Evolutionary conservation across 2,329 filamentous ascomycete genomes (phyloP).

Genomic region (Zopfia rhizophila): DNA sequence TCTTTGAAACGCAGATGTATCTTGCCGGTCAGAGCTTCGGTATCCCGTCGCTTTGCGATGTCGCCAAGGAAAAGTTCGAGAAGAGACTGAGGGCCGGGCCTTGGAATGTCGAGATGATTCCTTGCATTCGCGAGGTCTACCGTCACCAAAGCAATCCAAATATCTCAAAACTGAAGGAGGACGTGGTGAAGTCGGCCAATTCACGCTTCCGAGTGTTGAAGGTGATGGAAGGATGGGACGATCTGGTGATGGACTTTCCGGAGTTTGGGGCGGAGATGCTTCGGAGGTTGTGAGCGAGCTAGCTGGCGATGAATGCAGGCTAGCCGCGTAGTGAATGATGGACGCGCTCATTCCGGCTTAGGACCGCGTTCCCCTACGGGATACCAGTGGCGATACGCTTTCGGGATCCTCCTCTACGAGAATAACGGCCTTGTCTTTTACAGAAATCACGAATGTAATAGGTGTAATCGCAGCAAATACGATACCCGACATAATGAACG

Average conservation of each 20-base stretch:
- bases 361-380: too few species aligned
- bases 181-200: slow-evolving; percentile 12
- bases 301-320: too few species aligned
- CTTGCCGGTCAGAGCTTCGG: slow-evolving; percentile 19
- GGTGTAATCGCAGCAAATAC: slow-evolving; percentile 37
- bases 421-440: slow-evolving; percentile 31
- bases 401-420: slow-evolving; percentile 32
- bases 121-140: slow-evolving; percentile 22
- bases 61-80: slow-evolving; percentile 21
- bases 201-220: slow-evolving; percentile 17
- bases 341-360: too few species aligned
- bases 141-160: slow-evolving; percentile 7
- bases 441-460: slow-evolving; percentile 40
- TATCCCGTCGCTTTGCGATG: slow-evolving; percentile 14
- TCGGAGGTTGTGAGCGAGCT: slow-evolving; percentile 13
- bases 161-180: slow-evolving; percentile 10
- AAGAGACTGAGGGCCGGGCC: slow-evolving; percentile 8
- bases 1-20: slow-evolving; percentile 20
- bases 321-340: too few species aligned
- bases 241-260: slow-evolving; percentile 20
- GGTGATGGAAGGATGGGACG: slow-evolving; percentile 16
- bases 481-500: slow-evolving; percentile 46
- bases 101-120: slow-evolving; percentile 19
- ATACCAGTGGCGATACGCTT: slow-evolving; percentile 1
- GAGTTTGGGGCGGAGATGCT: slow-evolving; percentile 22